Base-by-base conservation (phyloP, 805 yeast species). In the Saccharomycopsis amapae region DNA sequence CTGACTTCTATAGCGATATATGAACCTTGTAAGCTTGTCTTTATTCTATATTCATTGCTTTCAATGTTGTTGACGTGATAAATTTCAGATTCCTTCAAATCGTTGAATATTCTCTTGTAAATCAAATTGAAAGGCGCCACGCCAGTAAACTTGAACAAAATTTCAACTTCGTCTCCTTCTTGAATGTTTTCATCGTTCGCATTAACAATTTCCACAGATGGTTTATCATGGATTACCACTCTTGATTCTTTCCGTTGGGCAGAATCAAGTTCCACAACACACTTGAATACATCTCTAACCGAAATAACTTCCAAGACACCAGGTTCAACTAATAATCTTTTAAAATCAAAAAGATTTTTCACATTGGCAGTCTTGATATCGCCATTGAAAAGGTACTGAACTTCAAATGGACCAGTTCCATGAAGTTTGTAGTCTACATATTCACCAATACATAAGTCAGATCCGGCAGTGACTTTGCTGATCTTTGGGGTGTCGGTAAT, bases 131-230 rank as follows among this genome's bases (percentile, higher is more conserved):
- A 93, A 10, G 99, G 99, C 0, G 79, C 75, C 5, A 13, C 39
- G 13, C 98, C 98, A 28, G 75, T 74, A 57, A 93, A 85, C 18
- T 78, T 73, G 64, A 93, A 90, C 2, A 74, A 74, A 40, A 93
- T 78, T 59, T 88, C 96, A 1, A 94, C 89, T 57, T 84, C 85
- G 54, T 93, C 98, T 39, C 97, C 98, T 59, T 87, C 95, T 57
- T 88, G 95, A 36, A 93, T 85, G 61, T 86, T 90, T 57, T 81
- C 89, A 46, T 81, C 76, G 6, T 80, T 65, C 15, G 76, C 67
- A 46, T 78, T 56, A 81, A 85, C 20, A 13, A 90, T 79, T 49
- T 82, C 88, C 13, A 90, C 96, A 0, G 95, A 81, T 23, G 85
- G 85, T 31, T 76, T 66, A n/a, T 71, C 75, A 53, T 77, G 83